Percentiles rank a stretch among this genome's conserved stretches.
phyloP scores from a whole-genome alignment of 306 rosid species.

The Ammopiptanthus mongolicus region DNA sequence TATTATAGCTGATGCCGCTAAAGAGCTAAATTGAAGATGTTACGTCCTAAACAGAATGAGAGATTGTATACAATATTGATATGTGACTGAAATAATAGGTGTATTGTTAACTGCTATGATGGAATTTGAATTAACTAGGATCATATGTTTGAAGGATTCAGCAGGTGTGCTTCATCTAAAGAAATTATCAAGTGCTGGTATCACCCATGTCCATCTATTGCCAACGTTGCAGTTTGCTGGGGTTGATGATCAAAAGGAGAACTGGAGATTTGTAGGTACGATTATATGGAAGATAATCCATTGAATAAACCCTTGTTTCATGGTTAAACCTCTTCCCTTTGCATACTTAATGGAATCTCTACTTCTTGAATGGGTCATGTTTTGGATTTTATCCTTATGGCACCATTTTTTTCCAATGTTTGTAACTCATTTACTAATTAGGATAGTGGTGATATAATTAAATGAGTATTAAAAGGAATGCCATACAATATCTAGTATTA shows the following conservation, averaged over 20 bases:
- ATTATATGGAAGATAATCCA: conserved; percentile 5
- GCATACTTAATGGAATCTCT: background rate
- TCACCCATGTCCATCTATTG: conserved; percentile 82
- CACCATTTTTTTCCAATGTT: background rate
- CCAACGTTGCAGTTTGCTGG: conserved; percentile 89
- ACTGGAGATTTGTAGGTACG: conserved; percentile 77
- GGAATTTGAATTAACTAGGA: conserved; percentile 21
- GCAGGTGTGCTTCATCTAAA: conserved; percentile 72
- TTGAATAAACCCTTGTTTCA: background rate
- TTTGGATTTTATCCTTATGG: background rate
- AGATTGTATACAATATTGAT: background rate
- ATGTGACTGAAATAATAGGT: conserved; percentile 3
- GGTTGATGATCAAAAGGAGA: conserved; percentile 81
- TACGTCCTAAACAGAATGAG: background rate
- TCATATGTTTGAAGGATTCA: conserved; percentile 60
- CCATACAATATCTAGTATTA: background rate
- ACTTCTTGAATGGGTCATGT: conserved; percentile 9
- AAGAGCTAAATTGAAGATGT: background rate
- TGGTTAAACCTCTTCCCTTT: background rate
- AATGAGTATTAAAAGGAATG: conserved; percentile 2
- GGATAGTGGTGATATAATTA: background rate
- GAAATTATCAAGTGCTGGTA: conserved; percentile 80
- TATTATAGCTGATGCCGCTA: background rate
- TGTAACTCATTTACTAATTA: background rate
- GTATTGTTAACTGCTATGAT: background rate